Evolutionary conservation across 192 early-diverging fungal species (phyloP).

Genomic region (Lobulomyces angularis): DNA sequence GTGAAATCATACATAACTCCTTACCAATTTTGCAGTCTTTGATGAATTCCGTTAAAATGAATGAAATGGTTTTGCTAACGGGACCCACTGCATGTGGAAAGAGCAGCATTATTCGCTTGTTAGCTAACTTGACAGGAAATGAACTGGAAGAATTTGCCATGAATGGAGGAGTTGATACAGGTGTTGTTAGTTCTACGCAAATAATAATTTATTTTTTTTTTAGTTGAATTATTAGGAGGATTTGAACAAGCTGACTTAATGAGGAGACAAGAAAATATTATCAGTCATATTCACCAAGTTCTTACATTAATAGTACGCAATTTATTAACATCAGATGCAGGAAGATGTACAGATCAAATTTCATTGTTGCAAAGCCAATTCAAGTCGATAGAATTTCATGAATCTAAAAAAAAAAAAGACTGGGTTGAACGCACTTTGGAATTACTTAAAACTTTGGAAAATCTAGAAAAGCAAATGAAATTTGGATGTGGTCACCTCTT

Average conservation of each 20-base stretch:
- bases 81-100: constrained; percentile 80
- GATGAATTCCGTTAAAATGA: constrained; percentile 76
- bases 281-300: constrained; percentile 29
- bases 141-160: constrained; percentile 83
- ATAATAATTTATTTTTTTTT: no score
- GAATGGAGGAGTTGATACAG: constrained; percentile 87
- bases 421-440: no score
- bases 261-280: constrained; percentile 45
- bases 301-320: constrained; percentile 27
- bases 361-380: no score
- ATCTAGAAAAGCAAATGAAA: background rate
- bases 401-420: no score
- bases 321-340: constrained; percentile 15
- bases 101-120: constrained; percentile 68
- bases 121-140: constrained; percentile 73
- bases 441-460: constrained; percentile 1
- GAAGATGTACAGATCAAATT: no score
- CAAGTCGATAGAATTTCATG: no score
- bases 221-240: constrained; percentile 90
- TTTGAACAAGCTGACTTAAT: constrained; percentile 90
- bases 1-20: no score
- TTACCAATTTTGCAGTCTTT: constrained; percentile 55
- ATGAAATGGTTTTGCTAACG: constrained; percentile 83
- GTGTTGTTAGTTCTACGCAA: no score
- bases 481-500: background rate